Percentiles rank a stretch among this genome's conserved stretches.
Evolutionary conservation across 1,139 yeast genomes (phyloP).

Genomic region (Sugiyamaella paludigena): DNA sequence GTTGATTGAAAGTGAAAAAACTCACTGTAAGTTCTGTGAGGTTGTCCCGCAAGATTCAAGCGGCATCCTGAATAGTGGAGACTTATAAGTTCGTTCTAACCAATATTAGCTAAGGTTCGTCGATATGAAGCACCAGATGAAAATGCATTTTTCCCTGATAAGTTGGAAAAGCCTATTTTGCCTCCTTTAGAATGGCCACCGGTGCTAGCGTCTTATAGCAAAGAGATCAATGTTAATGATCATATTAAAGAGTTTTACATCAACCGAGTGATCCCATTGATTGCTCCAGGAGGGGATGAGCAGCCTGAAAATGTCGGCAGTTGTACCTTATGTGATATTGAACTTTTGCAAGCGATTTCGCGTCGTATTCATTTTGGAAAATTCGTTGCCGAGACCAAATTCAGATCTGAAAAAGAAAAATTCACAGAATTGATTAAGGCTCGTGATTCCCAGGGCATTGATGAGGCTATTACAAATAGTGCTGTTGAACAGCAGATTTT

Average conservation of each 20-base stretch:
- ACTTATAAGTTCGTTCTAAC: too few species aligned
- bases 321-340: conserved; percentile 81
- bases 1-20: conserved; percentile 67
- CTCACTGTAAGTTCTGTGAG: conserved; percentile 47
- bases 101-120: conserved; percentile 60
- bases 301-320: conserved; percentile 87
- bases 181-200: conserved; percentile 80
- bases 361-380: conserved; percentile 95
- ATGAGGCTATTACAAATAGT: conserved; percentile 75
- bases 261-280: conserved; percentile 65
- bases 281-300: conserved; percentile 59
- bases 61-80: too few species aligned
- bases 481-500: conserved; percentile 84
- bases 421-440: conserved; percentile 64
- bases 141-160: conserved; percentile 79
- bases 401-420: conserved; percentile 59
- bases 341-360: conserved; percentile 82
- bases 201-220: conserved; percentile 68
- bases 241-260: conserved; percentile 68
- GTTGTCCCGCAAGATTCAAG: too few species aligned
- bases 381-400: conserved; percentile 96
- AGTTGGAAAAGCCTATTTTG: conserved; percentile 62
- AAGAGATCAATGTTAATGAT: conserved; percentile 72
- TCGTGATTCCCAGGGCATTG: conserved; percentile 70
- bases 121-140: conserved; percentile 96